These are phyloP conservation scores for Pythium brassicae DNA, from an alignment of 352 stramenopile species.

Conservation along the genomic window DNA sequence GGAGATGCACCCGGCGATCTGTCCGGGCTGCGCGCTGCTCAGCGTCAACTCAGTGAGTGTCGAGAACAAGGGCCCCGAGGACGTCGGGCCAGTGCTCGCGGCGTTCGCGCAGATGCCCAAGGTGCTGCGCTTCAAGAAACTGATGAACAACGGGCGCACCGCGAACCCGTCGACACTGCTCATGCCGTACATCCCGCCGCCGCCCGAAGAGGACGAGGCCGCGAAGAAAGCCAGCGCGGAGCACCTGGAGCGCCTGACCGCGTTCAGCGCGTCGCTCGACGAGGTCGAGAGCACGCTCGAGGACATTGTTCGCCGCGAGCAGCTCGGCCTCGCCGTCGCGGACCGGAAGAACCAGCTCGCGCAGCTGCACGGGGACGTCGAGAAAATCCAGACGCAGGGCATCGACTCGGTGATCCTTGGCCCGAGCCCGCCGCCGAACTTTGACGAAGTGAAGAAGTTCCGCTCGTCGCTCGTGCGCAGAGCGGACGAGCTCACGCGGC, in stretches of 20 bases:
- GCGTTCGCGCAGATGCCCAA: slow-evolving; percentile 51
- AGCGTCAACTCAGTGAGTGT: slow-evolving; percentile 77
- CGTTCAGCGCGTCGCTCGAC: slow-evolving; percentile 37
- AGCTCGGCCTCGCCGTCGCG: slow-evolving; percentile 26
- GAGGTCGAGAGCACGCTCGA: slow-evolving; percentile 50
- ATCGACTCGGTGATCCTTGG: slow-evolving; percentile 81
- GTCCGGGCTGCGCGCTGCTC: slow-evolving; percentile 68
- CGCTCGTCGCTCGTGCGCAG: slow-evolving; percentile 62
- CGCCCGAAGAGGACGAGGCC: slow-evolving; percentile 32
- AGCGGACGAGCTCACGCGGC: slow-evolving; percentile 54
- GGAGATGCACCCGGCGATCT: slow-evolving; percentile 77
- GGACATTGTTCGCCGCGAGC: slow-evolving; percentile 44
- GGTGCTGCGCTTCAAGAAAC: slow-evolving; percentile 82
- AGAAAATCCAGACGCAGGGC: slow-evolving; percentile 77
- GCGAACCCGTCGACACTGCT: slow-evolving; percentile 70
- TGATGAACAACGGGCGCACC: slow-evolving; percentile 66
- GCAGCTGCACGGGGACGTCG: slow-evolving; percentile 66
- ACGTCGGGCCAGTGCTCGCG: slow-evolving; percentile 67
- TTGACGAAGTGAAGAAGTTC: slow-evolving; percentile 65
- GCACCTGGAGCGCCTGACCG: slow-evolving; percentile 42
- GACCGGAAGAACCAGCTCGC: slow-evolving; percentile 65
- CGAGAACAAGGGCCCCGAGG: slow-evolving; percentile 62
- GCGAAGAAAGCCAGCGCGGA: slow-evolving; percentile 19
- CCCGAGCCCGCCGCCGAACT: slow-evolving; percentile 54
- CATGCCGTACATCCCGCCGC: slow-evolving; percentile 64